These are phyloP conservation scores for Ogataea parapolymorpha DNA, from an alignment of 805 yeast genomes.

Conservation along the genomic window DNA sequence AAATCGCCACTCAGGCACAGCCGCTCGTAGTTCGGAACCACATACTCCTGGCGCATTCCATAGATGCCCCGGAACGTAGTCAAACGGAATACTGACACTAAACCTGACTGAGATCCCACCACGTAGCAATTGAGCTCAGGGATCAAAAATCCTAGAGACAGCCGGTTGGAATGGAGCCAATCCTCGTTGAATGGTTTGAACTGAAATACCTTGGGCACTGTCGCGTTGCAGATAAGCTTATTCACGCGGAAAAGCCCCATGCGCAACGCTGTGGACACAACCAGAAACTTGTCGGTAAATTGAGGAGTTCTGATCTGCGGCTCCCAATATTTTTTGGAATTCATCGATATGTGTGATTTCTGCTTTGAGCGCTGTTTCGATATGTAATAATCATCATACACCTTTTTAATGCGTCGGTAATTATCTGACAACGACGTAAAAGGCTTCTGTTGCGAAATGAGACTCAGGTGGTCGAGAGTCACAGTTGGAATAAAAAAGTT, in stretches of 20 bases:
- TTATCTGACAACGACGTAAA: slow-evolving; percentile 27
- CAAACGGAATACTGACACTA: slow-evolving; percentile 40
- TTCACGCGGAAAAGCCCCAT: slow-evolving; percentile 45
- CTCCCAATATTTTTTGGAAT: slow-evolving; percentile 31
- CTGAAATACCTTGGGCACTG: slow-evolving; percentile 41
- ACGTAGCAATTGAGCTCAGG: slow-evolving; percentile 40
- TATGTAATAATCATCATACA: slow-evolving; percentile 29
- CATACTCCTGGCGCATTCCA: slow-evolving; percentile 42
- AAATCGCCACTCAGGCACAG: slow-evolving; percentile 21
- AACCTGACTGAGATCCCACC: slow-evolving; percentile 43
- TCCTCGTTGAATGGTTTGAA: slow-evolving; percentile 37
- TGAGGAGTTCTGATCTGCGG: slow-evolving; percentile 16
- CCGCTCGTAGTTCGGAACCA: slow-evolving; percentile 34
- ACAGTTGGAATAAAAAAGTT: slow-evolving; percentile 26
- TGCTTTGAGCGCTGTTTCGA: slow-evolving; percentile 19
- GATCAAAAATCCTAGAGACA: slow-evolving; percentile 32
- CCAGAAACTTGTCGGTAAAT: slow-evolving; percentile 31
- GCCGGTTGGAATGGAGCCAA: slow-evolving; percentile 25
- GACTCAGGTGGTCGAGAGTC: slow-evolving; percentile 17
- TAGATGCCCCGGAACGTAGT: slow-evolving; percentile 40
- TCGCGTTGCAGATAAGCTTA: slow-evolving; percentile 45
- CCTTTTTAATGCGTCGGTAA: slow-evolving; percentile 27
- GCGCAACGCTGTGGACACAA: slow-evolving; percentile 43
- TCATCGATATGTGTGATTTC: slow-evolving; percentile 25
- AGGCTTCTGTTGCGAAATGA: slow-evolving; percentile 5